These are phyloP conservation scores for Tetrahymena malaccensis DNA, from an alignment of 73 alveolate species.

Conservation along the genomic window DNA sequence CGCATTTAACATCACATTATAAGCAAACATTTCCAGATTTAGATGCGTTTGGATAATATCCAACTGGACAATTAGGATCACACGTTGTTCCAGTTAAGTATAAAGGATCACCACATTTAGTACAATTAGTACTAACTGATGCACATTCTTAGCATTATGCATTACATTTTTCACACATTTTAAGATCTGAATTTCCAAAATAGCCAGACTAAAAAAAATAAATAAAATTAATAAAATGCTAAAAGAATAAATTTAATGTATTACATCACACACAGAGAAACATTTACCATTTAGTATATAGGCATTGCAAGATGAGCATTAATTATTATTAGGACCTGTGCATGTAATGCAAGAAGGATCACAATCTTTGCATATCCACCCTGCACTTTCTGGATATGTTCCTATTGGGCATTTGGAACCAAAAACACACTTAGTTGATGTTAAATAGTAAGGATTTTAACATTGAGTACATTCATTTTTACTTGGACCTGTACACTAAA, in stretches of 20 bases:
- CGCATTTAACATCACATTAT: background rate
- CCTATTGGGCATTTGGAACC: background rate
- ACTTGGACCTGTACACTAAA: background rate
- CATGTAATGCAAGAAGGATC: background rate
- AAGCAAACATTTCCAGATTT: background rate
- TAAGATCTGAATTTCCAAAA: background rate
- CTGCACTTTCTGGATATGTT: background rate
- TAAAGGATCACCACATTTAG: background rate
- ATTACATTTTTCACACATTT: background rate
- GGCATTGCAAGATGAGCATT: background rate
- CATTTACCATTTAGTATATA: background rate
- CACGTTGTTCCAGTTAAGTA: background rate
- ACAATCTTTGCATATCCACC: background rate
- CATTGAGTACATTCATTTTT: background rate
- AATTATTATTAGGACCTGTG: background rate
- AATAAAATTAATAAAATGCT: background rate
- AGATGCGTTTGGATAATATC: background rate
- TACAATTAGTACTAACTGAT: background rate
- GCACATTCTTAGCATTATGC: background rate
- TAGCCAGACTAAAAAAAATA: background rate
- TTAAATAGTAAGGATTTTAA: background rate
- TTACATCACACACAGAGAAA: background rate
- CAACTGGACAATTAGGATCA: background rate
- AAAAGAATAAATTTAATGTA: background rate
- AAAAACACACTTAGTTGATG: background rate